A percentile compares a stretch with the other conserved stretches of the same genome.
phyloP scores from a whole-genome alignment of 345 rosid genomes.

The Lenwebbia sp. region DNA sequence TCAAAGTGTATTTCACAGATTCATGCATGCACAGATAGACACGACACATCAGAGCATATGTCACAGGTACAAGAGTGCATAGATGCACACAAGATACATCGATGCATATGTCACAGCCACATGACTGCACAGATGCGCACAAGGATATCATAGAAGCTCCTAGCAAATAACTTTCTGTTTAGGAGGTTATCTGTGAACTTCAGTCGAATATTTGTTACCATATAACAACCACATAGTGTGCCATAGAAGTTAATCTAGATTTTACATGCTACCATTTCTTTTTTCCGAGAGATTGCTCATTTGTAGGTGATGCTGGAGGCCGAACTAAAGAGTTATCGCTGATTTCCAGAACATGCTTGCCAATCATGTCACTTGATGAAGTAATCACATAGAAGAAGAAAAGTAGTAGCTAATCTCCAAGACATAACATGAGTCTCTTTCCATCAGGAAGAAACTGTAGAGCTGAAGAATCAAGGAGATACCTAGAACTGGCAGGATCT shows the following conservation, averaged over 20 bases:
- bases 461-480: neutral
- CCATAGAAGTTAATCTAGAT: neutral
- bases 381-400: neutral
- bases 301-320: neutral
- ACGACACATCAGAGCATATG: neutral
- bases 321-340: neutral
- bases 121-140: neutral
- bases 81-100: neutral
- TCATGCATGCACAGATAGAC: neutral
- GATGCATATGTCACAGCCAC: neutral
- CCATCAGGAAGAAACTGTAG: neutral
- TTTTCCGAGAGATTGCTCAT: neutral
- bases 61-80: neutral
- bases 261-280: neutral
- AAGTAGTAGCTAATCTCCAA: neutral
- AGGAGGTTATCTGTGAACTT: neutral
- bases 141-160: neutral
- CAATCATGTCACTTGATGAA: neutral
- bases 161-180: neutral
- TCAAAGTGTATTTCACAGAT: neutral
- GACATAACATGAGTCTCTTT: neutral
- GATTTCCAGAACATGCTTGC: neutral
- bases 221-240: neutral
- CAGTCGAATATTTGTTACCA: neutral
- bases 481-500: constrained; percentile 95